phyloP scores from a whole-genome alignment of 1,139 yeast species.

The Yamadazyma spencermartinsiae region DNA sequence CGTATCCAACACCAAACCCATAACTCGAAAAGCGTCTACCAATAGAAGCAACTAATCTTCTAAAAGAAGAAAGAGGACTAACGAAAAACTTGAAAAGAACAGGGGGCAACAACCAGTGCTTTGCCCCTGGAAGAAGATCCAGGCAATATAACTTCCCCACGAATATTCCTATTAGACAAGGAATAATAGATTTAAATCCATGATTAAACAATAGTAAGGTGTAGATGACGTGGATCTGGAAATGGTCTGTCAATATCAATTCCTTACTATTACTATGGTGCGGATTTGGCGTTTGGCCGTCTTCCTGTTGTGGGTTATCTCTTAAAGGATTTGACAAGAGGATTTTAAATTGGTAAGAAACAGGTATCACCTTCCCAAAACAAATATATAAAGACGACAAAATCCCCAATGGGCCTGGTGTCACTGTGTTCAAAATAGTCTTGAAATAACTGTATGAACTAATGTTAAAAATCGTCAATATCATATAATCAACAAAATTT shows the following conservation, averaged over 20 bases:
- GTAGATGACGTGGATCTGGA: slow-evolving; percentile 54
- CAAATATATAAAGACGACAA: slow-evolving; percentile 60
- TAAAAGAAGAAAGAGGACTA: slow-evolving; percentile 22
- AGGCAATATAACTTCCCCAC: slow-evolving; percentile 57
- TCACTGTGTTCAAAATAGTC: slow-evolving; percentile 36
- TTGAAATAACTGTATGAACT: slow-evolving; percentile 20
- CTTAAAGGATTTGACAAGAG: slow-evolving; percentile 28
- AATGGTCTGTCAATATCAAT: slow-evolving; percentile 53
- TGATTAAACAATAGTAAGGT: slow-evolving; percentile 54
- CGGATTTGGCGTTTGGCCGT: slow-evolving; percentile 4
- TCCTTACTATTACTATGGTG: slow-evolving; percentile 8
- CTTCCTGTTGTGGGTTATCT: neutral
- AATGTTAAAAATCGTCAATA: slow-evolving; percentile 16
- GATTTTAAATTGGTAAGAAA: slow-evolving; percentile 58
- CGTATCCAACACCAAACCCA: neutral
- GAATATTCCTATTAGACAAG: slow-evolving; percentile 56
- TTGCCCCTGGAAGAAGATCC: slow-evolving; percentile 62
- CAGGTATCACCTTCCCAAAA: slow-evolving; percentile 58
- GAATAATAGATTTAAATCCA: slow-evolving; percentile 51
- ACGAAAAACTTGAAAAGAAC: slow-evolving; percentile 24
- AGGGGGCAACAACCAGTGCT: slow-evolving; percentile 50
- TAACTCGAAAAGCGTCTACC: slow-evolving; percentile 11
- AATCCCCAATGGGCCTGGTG: slow-evolving; percentile 66
- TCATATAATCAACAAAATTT: slow-evolving; percentile 29
- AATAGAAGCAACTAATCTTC: slow-evolving; percentile 4